These are phyloP conservation scores for Xanthoconium stramineum DNA, from an alignment of 768 basidiomycete species.

Conservation along the genomic window DNA sequence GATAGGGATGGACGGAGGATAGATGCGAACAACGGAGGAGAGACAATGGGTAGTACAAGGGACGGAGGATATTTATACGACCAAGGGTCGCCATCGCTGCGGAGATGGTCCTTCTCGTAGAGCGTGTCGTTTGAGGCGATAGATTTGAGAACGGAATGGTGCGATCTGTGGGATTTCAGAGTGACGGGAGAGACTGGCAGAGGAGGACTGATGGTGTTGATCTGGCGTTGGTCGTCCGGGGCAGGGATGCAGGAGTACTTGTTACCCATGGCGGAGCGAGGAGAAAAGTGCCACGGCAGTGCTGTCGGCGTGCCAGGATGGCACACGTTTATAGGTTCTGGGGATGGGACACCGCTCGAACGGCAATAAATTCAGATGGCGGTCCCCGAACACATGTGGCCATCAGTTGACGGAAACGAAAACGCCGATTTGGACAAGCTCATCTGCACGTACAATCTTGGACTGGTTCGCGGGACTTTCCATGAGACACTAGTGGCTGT, in stretches of 20 bases:
- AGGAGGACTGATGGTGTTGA: conserved; percentile 6
- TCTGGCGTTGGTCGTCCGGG: conserved; percentile 5
- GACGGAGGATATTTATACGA: conserved; percentile 1
- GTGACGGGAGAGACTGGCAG: conserved; percentile 33
- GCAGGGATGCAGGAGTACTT: conserved; percentile 23
- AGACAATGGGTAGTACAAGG: not conserved
- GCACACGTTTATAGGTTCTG: conserved; percentile 17
- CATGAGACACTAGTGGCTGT: conserved; percentile 6
- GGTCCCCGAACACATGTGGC: not conserved
- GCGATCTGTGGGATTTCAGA: conserved; percentile 38
- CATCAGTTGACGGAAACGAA: not conserved
- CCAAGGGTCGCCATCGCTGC: conserved; percentile 6
- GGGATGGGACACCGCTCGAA: not conserved
- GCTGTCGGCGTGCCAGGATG: not conserved
- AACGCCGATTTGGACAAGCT: not conserved
- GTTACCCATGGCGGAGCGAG: conserved; percentile 29
- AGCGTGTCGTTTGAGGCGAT: conserved; percentile 40
- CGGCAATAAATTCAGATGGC: not conserved
- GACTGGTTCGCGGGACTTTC: not conserved
- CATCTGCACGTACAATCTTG: not conserved
- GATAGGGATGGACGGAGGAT: conserved; percentile 10
- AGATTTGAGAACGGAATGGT: conserved; percentile 34
- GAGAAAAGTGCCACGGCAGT: not conserved
- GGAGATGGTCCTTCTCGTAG: conserved; percentile 29
- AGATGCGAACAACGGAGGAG: not conserved